Percentiles rank a stretch among this genome's conserved stretches.
Evolutionary conservation across 164 flowering plant genomes (phyloP).

Genomic region (Aristolochia californica): DNA sequence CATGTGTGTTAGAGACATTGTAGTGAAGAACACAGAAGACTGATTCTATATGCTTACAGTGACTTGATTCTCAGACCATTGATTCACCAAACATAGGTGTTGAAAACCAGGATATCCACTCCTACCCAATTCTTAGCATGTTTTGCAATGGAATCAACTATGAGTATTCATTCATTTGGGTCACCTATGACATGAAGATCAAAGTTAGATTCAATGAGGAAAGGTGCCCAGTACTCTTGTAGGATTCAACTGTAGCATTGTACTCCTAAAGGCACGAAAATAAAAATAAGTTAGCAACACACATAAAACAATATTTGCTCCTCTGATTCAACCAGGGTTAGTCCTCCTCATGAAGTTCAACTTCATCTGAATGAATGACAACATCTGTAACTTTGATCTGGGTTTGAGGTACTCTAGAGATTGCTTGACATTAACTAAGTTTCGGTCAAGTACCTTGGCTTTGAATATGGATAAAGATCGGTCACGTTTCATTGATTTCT

Average conservation of each 20-base stretch:
- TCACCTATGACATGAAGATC: conserved; percentile 48
- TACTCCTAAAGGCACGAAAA: conserved; percentile 40
- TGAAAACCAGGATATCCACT: conserved; percentile 74
- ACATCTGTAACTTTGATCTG: too few relatives aligned
- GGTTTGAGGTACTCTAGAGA: too few relatives aligned
- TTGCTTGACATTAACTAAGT: too few relatives aligned
- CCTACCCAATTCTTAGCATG: conserved; percentile 75
- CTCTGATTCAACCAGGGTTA: too few relatives aligned
- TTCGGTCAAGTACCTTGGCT: conserved; percentile 39
- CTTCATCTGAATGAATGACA: too few relatives aligned
- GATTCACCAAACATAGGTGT: conserved; percentile 97
- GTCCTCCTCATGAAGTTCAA: too few relatives aligned
- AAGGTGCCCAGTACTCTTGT: conserved; percentile 99
- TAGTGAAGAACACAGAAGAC: conserved; percentile 71
- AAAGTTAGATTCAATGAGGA: conserved; percentile 78
- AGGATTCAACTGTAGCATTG: conserved; percentile 83
- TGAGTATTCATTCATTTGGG: conserved; percentile 61
- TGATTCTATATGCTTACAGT: conserved; percentile 73
- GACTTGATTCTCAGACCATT: conserved; percentile 58
- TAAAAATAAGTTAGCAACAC: neutral
- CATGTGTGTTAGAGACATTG: conserved; percentile 62
- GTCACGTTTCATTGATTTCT: conserved; percentile 52
- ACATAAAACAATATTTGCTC: too few relatives aligned
- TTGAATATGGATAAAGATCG: conserved; percentile 49
- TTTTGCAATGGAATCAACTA: conserved; percentile 61